phyloP scores from a whole-genome alignment of 208 protist species.

The Leishmania arabica region DNA sequence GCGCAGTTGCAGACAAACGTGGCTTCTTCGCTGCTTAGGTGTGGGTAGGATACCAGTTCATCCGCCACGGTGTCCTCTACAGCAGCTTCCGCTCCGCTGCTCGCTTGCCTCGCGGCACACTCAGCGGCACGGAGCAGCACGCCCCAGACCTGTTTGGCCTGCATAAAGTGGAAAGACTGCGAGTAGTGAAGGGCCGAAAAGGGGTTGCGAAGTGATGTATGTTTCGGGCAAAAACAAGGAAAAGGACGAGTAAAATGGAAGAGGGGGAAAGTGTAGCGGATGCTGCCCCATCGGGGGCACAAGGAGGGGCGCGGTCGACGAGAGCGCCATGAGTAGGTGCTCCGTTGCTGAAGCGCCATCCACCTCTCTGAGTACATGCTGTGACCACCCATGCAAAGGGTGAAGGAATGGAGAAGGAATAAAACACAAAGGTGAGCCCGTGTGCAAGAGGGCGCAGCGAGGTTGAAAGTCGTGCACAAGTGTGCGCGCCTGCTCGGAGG shows the following conservation, averaged over 20 bases:
- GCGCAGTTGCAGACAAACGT: slow-evolving; percentile 51
- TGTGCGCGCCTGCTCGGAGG: neutral
- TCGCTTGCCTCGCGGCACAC: slow-evolving; percentile 16
- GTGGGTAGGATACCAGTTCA: slow-evolving; percentile 23
- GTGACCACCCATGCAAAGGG: neutral
- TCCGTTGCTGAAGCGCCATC: neutral
- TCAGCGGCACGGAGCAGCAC: slow-evolving; percentile 52
- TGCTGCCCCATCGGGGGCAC: neutral
- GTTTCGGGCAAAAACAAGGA: neutral
- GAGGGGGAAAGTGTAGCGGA: neutral
- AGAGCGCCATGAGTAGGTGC: neutral
- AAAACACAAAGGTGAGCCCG: neutral
- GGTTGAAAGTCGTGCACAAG: neutral
- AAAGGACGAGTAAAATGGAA: neutral
- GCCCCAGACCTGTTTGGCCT: slow-evolving; percentile 54
- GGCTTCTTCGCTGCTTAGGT: slow-evolving; percentile 34
- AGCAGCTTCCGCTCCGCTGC: slow-evolving; percentile 19
- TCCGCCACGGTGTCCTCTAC: slow-evolving; percentile 51
- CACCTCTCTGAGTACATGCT: neutral
- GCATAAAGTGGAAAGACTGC: slow-evolving; percentile 31
- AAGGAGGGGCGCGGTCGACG: neutral
- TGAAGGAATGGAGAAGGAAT: neutral
- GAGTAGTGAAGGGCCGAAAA: neutral
- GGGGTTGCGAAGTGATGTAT: neutral
- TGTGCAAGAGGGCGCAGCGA: neutral